These are phyloP conservation scores for Allomyces arbusculus DNA, from an alignment of 192 early-diverging fungal genomes.

Conservation along the genomic window DNA sequence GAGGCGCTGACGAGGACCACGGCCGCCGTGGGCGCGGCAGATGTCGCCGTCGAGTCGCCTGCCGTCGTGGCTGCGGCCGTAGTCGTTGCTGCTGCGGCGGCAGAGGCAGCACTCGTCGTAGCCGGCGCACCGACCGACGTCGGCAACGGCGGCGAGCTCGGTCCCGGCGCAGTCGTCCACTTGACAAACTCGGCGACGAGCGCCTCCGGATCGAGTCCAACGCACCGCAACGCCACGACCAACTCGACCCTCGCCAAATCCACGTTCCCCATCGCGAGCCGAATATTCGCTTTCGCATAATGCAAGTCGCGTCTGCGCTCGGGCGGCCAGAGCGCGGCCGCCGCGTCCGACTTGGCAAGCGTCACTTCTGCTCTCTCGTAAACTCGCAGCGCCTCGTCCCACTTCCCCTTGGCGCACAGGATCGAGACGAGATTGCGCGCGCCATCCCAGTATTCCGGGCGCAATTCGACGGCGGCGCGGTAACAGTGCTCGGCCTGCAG, in stretches of 20 bases:
- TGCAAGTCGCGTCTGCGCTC: neutral
- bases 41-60: neutral
- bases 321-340: neutral
- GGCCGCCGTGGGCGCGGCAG: too few species aligned
- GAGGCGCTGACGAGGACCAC: too few species aligned
- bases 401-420: constrained; percentile 23
- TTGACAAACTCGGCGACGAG: neutral
- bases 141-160: too few species aligned
- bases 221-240: neutral
- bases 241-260: neutral
- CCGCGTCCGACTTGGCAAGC: neutral
- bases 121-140: too few species aligned
- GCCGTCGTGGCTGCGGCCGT: constrained; percentile 4
- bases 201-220: neutral
- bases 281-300: neutral
- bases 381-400: neutral
- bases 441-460: constrained; percentile 85
- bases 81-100: constrained; percentile 2
- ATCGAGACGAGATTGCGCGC: constrained; percentile 70
- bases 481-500: constrained; percentile 64
- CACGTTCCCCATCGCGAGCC: neutral
- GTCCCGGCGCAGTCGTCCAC: too few species aligned
- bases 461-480: constrained; percentile 56
- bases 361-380: neutral
- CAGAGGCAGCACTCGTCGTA: constrained; percentile 8